Evolutionary conservation across 257 asterid genomes (phyloP).

Genomic region (Coffea canephora): DNA sequence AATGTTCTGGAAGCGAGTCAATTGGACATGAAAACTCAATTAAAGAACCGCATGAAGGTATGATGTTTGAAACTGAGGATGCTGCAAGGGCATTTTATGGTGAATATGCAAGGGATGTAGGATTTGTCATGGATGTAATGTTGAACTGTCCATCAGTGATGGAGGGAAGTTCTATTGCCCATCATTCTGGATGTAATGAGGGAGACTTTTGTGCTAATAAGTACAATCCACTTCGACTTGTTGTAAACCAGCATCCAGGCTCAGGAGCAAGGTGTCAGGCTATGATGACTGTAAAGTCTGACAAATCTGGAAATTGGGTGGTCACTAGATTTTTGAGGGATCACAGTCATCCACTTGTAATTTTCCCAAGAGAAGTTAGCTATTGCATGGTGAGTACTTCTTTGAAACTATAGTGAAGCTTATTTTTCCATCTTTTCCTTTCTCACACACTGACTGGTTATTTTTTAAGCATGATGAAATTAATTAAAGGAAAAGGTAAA

Average conservation of each 20-base stretch:
- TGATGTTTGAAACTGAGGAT: conserved; percentile 13
- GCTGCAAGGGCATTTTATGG: conserved; percentile 15
- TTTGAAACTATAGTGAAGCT: neutral
- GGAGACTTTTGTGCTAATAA: neutral
- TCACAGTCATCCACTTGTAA: conserved; percentile 19
- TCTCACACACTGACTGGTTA: neutral
- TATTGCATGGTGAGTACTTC: conserved; percentile 13
- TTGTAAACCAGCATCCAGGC: conserved; percentile 1
- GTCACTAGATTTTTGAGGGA: conserved; percentile 10
- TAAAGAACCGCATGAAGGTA: conserved; percentile 17
- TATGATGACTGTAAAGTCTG: conserved; percentile 9
- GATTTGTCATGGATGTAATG: conserved; percentile 10
- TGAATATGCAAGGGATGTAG: conserved; percentile 18
- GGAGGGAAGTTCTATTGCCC: neutral
- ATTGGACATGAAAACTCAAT: neutral
- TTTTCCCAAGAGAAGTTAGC: conserved; percentile 6
- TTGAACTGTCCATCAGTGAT: neutral
- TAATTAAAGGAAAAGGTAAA: neutral
- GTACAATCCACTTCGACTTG: neutral
- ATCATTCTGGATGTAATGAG: neutral
- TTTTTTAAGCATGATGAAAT: neutral
- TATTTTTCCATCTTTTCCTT: neutral
- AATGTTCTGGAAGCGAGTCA: conserved; percentile 6
- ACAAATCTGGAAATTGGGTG: conserved; percentile 15
- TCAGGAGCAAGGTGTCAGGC: conserved; percentile 8